Base-by-base conservation (phyloP, 2,329 filamentous ascomycete genomes). In the Penicillium palitans region DNA sequence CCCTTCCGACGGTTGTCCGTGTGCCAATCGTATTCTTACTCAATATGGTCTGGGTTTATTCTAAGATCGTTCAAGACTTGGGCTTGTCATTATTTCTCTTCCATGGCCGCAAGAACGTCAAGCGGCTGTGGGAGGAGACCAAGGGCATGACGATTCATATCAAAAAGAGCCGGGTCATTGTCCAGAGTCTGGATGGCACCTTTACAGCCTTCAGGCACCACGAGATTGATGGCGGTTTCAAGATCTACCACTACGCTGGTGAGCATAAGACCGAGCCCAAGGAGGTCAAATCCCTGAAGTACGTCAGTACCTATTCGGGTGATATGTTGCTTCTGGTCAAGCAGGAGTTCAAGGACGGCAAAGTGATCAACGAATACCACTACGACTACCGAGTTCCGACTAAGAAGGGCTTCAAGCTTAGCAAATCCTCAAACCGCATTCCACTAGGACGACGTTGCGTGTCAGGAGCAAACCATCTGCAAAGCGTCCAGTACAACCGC, bases 401-500 rank as follows among this genome's bases (percentile, higher is more conserved):
- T 0, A 68, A 71, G 66, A 68, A 68, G 53, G 58, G 61, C 47
- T 63, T 59, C 57, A 72, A 61, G 57, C 66, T 62, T 54, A 70
- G 65, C 49, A 52, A 67, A 8, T 66, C 58, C 39, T 65, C 62
- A 33, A 63, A 52, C n/a, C 78, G 73, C 27, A 72, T 81, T 52
- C 78, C 80, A 0, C 69, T 79, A 61, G 65, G 77, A 64, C 74
- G 83, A 40, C 76, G 72, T 21, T 84, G 82, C 59, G 70, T 81
- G 9, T 66, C 70, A 24, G 83, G 82, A 40, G 68, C 74, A 12
- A 74, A 79, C 49, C 68, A 78, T 33, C 74, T 78, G 24, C 74
- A 83, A 60, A 76, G 77, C 17, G 77, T 84, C 21, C 73, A 80
- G 41, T 85, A 83, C 65, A 82, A 84, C 62, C 69, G 74, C 49